Evolutionary conservation across 139 green algal species (phyloP).

Genomic region (Monoraphidium neglectum): DNA sequence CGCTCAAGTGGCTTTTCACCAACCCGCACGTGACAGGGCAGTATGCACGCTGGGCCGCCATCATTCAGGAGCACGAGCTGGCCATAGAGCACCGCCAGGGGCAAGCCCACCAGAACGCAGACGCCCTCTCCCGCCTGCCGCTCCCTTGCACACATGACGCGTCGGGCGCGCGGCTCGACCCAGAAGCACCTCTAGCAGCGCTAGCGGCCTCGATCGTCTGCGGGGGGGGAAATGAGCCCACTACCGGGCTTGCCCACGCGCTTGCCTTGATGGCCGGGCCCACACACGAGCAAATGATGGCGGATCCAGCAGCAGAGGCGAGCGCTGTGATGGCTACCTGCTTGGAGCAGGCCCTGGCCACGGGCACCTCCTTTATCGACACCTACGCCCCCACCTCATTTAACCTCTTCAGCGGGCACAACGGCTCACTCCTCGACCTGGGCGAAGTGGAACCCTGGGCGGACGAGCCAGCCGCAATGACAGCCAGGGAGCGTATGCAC

Average conservation of each 20-base stretch:
- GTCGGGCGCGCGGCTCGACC: conserved; percentile 1
- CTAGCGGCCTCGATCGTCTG: too few species aligned
- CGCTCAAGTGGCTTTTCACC: conserved; percentile 36
- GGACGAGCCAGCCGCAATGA: not conserved
- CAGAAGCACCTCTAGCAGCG: not conserved
- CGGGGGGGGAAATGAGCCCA: too few species aligned
- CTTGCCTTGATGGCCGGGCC: too few species aligned
- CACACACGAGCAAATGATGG: too few species aligned
- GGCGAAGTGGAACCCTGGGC: not conserved
- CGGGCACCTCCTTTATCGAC: not conserved
- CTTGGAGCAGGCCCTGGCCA: too few species aligned
- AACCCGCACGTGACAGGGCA: conserved; percentile 17
- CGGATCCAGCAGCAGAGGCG: too few species aligned
- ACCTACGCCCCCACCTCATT: not conserved
- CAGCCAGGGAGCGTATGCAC: not conserved
- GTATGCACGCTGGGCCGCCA: conserved; percentile 31
- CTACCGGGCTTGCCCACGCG: too few species aligned
- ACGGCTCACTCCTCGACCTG: not conserved
- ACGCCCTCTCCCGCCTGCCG: conserved; percentile 2
- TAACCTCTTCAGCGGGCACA: not conserved
- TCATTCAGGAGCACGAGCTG: conserved; percentile 28
- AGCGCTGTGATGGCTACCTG: too few species aligned
- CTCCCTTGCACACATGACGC: not conserved
- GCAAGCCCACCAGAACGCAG: conserved; percentile 24
- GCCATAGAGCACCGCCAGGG: conserved; percentile 13